A percentile compares a stretch with the other conserved stretches of the same genome.
Conservation (phyloP, 495 filamentous ascomycete species). For the Daldinia vernicosa region DNA sequence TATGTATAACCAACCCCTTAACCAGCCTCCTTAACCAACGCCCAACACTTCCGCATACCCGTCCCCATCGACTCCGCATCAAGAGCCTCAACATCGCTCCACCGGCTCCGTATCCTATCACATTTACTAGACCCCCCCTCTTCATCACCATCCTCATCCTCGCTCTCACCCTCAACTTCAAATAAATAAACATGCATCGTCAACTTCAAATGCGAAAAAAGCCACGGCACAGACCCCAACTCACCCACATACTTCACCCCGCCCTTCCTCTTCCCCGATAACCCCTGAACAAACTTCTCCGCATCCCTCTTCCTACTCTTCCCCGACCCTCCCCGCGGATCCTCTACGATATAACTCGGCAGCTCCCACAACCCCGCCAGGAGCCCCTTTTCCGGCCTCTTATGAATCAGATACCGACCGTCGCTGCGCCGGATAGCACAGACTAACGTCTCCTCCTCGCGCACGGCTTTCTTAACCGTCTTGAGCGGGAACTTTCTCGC, state of each 20-base stretch:
- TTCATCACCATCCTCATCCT: slow-evolving; percentile 4
- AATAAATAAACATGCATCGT: slow-evolving; percentile 59
- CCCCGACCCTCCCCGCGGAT: slow-evolving; percentile 30
- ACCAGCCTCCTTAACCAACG: slow-evolving; percentile 42
- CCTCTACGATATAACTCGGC: slow-evolving; percentile 49
- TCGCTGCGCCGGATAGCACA: slow-evolving; percentile 52
- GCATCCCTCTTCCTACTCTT: slow-evolving; percentile 41
- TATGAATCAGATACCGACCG: slow-evolving; percentile 52
- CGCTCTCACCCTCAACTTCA: slow-evolving; percentile 35
- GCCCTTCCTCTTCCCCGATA: slow-evolving; percentile 9
- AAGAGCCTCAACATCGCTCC: slow-evolving; percentile 45
- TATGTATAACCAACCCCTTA: no score
- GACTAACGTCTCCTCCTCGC: slow-evolving; percentile 56
- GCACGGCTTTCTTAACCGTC: slow-evolving; percentile 52
- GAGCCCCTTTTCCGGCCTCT: slow-evolving; percentile 55
- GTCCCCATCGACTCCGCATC: slow-evolving; percentile 58
- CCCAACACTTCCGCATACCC: slow-evolving; percentile 60
- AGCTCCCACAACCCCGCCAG: slow-evolving; percentile 59
- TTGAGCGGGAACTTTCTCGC: slow-evolving; percentile 54
- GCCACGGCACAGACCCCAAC: slow-evolving; percentile 55
- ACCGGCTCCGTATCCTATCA: slow-evolving; percentile 29
- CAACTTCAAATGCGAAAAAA: slow-evolving; percentile 58
- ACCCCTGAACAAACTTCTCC: slow-evolving; percentile 30
- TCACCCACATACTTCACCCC: slow-evolving; percentile 43
- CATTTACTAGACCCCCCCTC: background rate